Evolutionary conservation across 208 protist species (phyloP), one percentile per base, ranked within the genome.

Genomic region (Acanthamoeba healyi): DNA sequence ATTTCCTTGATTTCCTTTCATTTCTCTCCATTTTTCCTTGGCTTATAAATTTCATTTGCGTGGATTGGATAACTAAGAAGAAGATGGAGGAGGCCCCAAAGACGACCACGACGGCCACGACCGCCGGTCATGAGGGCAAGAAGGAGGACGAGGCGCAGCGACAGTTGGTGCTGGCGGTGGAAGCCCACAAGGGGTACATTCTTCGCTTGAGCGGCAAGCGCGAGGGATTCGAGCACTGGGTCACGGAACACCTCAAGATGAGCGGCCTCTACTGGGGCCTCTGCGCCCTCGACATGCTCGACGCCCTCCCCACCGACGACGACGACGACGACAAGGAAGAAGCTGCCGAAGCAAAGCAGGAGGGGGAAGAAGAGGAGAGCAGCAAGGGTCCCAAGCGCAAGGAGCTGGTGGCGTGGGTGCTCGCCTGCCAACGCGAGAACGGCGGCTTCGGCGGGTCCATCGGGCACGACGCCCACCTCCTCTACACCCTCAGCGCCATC

Each of bases 371-470:
- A 56, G 44, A 32, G 7, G 36, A 56, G 44, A 4, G n/a, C 7
- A n/a, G 22, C 19, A 42, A 42, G 65, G 65, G 65, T 9, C 65
- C 65, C 32, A 29, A 15, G 44, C 46, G 44, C 10, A 49, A 38
- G 38, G 38, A 49, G 26, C 77, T 86, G 46, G 72, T 70, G 56
- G 19, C 36, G 22, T 46, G 56, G 61, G 40, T 93, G 14, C 40
- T 74, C 15, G 56, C 46, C 6, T 72, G 32, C 58, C 63, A 38
- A 17, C 32, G 40, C 17, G 63, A 93, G 14, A 54, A 36, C 14
- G 99, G 99, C 84, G 99, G 99, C 15, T 99, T 99, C 97, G 98
- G 98, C 56, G 99, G 99, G 29, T 99, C 99, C 95, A 94, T 97
- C 10, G 98, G 97, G 3, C 99, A 99, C 95, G 99, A 99, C 94